These are phyloP conservation scores for Cylindrodendrum hubeiense DNA, from an alignment of 2,329 filamentous ascomycete species.

Conservation along the genomic window DNA sequence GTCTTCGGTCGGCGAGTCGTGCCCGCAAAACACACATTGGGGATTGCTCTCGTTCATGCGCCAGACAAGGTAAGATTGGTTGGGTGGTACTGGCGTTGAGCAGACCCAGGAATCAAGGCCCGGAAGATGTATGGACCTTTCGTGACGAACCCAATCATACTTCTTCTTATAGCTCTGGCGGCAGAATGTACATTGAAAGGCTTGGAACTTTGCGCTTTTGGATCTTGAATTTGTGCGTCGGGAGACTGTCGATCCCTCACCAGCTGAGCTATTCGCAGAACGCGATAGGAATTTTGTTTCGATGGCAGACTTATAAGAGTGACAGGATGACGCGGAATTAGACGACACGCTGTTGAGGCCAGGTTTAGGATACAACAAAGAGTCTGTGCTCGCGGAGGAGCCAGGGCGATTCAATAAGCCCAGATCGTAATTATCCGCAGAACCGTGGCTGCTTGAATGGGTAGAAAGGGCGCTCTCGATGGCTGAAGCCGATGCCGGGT, in stretches of 20 bases:
- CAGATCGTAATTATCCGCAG: constrained; percentile 31
- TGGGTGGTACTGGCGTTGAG: constrained; percentile 50
- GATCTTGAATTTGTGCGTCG: constrained; percentile 29
- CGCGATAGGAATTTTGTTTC: constrained; percentile 31
- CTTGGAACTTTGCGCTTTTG: constrained; percentile 32
- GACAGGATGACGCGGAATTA: constrained; percentile 45
- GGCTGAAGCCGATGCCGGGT: constrained; percentile 53
- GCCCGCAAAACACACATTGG: constrained; percentile 56
- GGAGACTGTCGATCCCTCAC: constrained; percentile 29
- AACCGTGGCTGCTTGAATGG: constrained; percentile 30
- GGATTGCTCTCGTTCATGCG: constrained; percentile 59
- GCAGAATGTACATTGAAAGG: constrained; percentile 55
- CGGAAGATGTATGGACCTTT: constrained; percentile 62
- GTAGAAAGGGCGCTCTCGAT: constrained; percentile 51
- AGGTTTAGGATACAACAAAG: constrained; percentile 37
- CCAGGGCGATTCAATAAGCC: constrained; percentile 45
- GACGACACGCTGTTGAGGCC: constrained; percentile 39
- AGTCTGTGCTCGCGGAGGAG: constrained; percentile 49
- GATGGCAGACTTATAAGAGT: constrained; percentile 34
- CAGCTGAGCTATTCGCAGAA: constrained; percentile 39
- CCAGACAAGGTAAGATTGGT: constrained; percentile 60
- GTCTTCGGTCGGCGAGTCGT: constrained; percentile 47
- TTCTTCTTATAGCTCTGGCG: constrained; percentile 53
- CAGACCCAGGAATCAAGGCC: constrained; percentile 63
- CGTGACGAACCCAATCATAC: constrained; percentile 61